These are phyloP conservation scores for Tetrapisispora taiwanensis DNA, from an alignment of 805 yeast species.

Conservation along the genomic window DNA sequence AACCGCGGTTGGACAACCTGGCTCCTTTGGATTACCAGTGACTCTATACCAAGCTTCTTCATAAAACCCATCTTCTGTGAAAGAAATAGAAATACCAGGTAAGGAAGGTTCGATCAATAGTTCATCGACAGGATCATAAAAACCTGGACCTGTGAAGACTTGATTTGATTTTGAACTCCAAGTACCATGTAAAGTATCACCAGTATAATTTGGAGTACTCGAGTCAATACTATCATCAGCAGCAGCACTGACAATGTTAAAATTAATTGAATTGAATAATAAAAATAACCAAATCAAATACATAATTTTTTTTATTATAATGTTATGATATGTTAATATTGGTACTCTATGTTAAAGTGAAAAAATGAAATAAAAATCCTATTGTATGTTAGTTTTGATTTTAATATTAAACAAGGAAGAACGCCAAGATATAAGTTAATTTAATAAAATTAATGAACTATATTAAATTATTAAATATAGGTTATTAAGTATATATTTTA, in stretches of 20 bases:
- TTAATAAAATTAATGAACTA: too few species aligned
- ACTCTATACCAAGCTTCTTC: conserved; percentile 87
- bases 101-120: conserved; percentile 88
- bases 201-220: conserved; percentile 4
- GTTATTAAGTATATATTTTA: too few species aligned
- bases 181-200: conserved; percentile 46
- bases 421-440: too few species aligned
- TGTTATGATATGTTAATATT: too few species aligned
- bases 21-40: conserved; percentile 57
- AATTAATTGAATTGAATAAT: background rate
- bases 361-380: too few species aligned
- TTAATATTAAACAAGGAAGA: too few species aligned
- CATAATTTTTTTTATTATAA: too few species aligned
- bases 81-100: conserved; percentile 89
- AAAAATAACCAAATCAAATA: background rate
- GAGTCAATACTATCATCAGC: conserved; percentile 1
- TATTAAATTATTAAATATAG: too few species aligned
- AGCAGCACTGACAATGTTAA: background rate
- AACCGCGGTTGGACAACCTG: conserved; percentile 75
- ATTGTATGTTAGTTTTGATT: too few species aligned
- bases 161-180: conserved; percentile 92
- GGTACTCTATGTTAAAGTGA: too few species aligned
- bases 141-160: conserved; percentile 94
- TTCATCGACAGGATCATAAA: conserved; percentile 94
- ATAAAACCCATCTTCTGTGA: conserved; percentile 83